phyloP scores from a whole-genome alignment of 1,284 basidiomycete genomes.

The Cutaneotrichosporon arboriforme region DNA sequence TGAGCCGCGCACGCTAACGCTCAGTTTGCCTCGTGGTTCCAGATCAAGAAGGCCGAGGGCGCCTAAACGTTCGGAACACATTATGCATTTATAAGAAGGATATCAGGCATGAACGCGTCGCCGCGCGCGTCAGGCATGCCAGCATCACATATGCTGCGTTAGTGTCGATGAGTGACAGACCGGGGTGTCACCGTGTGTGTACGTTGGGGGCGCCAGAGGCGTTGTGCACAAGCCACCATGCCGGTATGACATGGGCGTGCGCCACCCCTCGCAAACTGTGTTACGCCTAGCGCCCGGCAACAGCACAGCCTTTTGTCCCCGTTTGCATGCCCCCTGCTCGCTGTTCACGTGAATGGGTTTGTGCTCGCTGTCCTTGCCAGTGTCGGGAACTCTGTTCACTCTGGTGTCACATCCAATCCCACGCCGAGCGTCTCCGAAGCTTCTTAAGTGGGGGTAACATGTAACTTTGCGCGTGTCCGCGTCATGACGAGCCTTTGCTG shows the following conservation, averaged over 20 bases:
- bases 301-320: neutral
- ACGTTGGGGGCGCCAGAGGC: too few species aligned
- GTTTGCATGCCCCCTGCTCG: neutral
- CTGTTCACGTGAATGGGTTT: neutral
- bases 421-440: neutral
- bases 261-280: too few species aligned
- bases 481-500: slow-evolving; percentile 1
- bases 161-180: neutral
- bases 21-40: neutral
- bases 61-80: neutral
- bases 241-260: too few species aligned
- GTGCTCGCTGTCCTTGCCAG: neutral
- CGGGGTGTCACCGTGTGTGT: too few species aligned
- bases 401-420: neutral
- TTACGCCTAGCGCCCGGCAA: too few species aligned
- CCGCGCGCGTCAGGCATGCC: neutral
- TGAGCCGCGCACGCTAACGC: slow-evolving; percentile 1
- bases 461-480: neutral
- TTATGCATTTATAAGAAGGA: neutral
- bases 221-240: too few species aligned
- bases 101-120: too few species aligned
- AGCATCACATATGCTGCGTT: neutral
- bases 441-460: neutral
- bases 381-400: neutral
- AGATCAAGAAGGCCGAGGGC: slow-evolving; percentile 5